Base-by-base conservation (phyloP, 352 stramenopile species). In the Phytophthora parvispora region DNA sequence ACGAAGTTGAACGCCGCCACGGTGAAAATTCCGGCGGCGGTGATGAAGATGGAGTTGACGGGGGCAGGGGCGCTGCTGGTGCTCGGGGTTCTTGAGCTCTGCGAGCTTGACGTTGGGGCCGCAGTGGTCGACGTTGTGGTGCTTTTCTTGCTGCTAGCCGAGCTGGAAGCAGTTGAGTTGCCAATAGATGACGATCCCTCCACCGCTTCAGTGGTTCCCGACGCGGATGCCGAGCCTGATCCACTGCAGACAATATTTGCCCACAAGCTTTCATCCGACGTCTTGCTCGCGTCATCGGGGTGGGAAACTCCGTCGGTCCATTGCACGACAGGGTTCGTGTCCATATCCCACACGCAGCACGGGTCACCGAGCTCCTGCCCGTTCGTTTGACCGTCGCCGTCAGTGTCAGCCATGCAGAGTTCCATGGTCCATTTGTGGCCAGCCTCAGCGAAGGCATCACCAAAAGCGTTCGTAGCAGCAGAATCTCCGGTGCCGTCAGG, bases 191-290 rank as follows among this genome's bases (percentile, higher is more conserved):
- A 59, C 18, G 48, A 67, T 20, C 24, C n/a, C n/a, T 36, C 25
- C 12, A 36, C 57, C 2, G 18, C 29, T 4, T 42, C 36, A 13
- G 49, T 48, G 15, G 36, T 38, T 15, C n/a, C 24, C 9, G 58
- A 65, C 13, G 32, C 59, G 13, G 59, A 60, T 9, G 32, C 36
- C 25, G 53, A 32, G 8, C 34, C 53, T 28, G 53, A 64, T 36
- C 62, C 42, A 49, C 20, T 53, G 18, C 62, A 69, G 45, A 45
- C 43, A 16, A 69, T 52, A 13, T 34, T 69, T 20, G 53, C 53
- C 62, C 62, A 69, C 34, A 69, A 38, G 45, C 53, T 69, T 53
- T 64, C 45, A 18, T 69, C 62, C 25, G 62, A 69, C 34, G 60
- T 67, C 34, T 67, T 67, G 60, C 49, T 43, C 22, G 60, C 60